These are phyloP conservation scores for Solanum infundibuliforme DNA, from an alignment of 257 asterid genomes.

Conservation along the genomic window DNA sequence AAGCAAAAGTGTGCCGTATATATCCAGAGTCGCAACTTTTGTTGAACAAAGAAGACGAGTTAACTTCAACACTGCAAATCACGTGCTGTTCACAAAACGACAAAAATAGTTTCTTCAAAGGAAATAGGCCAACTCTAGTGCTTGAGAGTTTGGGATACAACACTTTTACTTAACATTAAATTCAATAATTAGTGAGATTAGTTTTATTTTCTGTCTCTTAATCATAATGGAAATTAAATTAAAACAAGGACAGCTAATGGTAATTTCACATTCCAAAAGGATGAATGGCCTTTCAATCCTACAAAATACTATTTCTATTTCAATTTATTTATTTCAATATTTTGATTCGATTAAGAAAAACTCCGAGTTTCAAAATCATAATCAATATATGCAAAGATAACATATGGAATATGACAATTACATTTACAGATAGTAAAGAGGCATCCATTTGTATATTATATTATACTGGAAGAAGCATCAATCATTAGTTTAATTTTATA, in stretches of 20 bases:
- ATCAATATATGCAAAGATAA: too few relatives aligned
- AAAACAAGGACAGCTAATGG: neutral
- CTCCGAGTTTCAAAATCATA: too few relatives aligned
- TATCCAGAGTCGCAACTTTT: neutral
- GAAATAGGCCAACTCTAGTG: neutral
- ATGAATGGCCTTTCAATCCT: neutral
- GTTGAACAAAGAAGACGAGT: neutral
- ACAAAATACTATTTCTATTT: too few relatives aligned
- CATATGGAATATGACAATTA: neutral
- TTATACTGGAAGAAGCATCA: neutral
- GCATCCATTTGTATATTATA: neutral
- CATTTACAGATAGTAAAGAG: neutral
- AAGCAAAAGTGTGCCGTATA: neutral
- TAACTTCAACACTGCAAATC: neutral
- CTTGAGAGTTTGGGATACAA: neutral
- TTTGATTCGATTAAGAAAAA: too few relatives aligned
- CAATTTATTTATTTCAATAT: too few relatives aligned
- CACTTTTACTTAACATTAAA: neutral
- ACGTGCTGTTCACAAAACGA: neutral
- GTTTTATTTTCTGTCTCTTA: neutral
- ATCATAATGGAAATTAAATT: neutral
- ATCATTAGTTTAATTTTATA: conserved; percentile 7
- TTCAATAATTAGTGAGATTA: neutral
- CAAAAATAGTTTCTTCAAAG: neutral
- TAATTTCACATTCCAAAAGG: too few relatives aligned